Conservation (phyloP, 2,329 filamentous ascomycete genomes). For the Ramichloridium luteum region DNA sequence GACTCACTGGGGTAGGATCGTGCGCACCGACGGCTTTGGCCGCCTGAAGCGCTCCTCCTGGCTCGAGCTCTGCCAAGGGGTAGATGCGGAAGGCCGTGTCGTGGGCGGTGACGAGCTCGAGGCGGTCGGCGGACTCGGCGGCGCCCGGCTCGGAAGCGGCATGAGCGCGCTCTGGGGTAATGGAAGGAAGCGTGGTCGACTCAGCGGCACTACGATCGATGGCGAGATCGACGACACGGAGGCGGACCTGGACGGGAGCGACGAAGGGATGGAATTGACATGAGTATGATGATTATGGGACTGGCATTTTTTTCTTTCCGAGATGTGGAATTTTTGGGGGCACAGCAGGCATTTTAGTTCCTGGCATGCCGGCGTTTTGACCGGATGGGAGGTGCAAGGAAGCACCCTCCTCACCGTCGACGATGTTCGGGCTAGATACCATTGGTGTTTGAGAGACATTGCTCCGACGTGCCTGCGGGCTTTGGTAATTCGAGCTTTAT, state of each 20-base stretch:
- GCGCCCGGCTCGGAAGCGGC: slow-evolving; percentile 34
- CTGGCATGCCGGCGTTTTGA: too few relatives aligned
- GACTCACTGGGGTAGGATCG: slow-evolving; percentile 87
- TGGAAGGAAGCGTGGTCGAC: slow-evolving; percentile 33
- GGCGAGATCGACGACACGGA: slow-evolving; percentile 27
- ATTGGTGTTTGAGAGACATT: too few relatives aligned
- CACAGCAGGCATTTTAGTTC: too few relatives aligned
- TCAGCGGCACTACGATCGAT: slow-evolving; percentile 32
- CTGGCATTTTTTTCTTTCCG: too few relatives aligned
- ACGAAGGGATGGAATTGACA: slow-evolving; percentile 24
- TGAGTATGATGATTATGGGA: too few relatives aligned
- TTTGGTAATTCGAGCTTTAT: too few relatives aligned
- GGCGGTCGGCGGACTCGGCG: slow-evolving; percentile 42
- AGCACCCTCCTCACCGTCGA: too few relatives aligned
- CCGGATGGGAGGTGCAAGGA: too few relatives aligned
- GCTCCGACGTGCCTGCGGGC: too few relatives aligned
- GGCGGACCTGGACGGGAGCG: slow-evolving; percentile 18
- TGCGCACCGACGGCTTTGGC: slow-evolving; percentile 78
- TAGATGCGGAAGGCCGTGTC: slow-evolving; percentile 84
- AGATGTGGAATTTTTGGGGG: too few relatives aligned
- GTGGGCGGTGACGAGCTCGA: slow-evolving; percentile 77
- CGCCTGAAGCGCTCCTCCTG: slow-evolving; percentile 65
- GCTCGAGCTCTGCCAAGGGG: slow-evolving; percentile 84
- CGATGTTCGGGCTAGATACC: too few relatives aligned
- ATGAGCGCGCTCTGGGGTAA: slow-evolving; percentile 22